Evolutionary conservation across 2,329 filamentous ascomycete genomes (phyloP), one percentile per base, ranked within the genome.

Genomic region (Exophiala viscosa): DNA sequence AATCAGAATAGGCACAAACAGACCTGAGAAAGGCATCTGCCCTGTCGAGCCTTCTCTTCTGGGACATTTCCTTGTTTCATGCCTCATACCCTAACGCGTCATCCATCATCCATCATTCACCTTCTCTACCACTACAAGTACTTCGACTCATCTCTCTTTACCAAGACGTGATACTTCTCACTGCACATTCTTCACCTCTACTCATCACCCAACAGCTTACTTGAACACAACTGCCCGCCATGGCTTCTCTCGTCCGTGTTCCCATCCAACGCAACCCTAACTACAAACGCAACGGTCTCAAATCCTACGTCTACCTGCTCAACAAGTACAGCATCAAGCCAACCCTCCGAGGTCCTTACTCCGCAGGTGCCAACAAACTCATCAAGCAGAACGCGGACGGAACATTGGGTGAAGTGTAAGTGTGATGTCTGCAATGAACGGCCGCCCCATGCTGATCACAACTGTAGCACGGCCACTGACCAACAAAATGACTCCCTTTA

Each of bases 401-500:
- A n/a, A 39, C 48, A 10, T 23, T 43, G 9, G 45, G 34, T 3
- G 41, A 49, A 45, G 54, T 59, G 57, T 59, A 54, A 38, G 57
- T 15, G 2, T 41, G 15, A 9, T 41, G 20, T 18, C 17, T 28
- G 9, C 2, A 9, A 14, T n/a, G 14, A 5, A 31, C n/a, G n/a
- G n/a, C n/a, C n/a, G 7, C 28, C 9, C 18, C 10, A 5, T 42
- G 11, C 17, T 43, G 18, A 47, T 31, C 32, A 20, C 42, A 15
- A n/a, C 15, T 44, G 40, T 44, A 79, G 85, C 23, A 71, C 76
- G 5, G 79, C 80, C 6, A 76, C 86, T 20, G 85, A 88, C 64
- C 75, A 82, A 48, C 82, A 88, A 68, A 85, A 86, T 60, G 85
- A 88, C 57, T 72, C 79, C 5, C 69, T 80, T 69, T 87, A 88